Percentiles rank a stretch among this genome's conserved stretches.
Conservation (phyloP, 2,329 filamentous ascomycete species). For the Conoideocrella luteorostrata region DNA sequence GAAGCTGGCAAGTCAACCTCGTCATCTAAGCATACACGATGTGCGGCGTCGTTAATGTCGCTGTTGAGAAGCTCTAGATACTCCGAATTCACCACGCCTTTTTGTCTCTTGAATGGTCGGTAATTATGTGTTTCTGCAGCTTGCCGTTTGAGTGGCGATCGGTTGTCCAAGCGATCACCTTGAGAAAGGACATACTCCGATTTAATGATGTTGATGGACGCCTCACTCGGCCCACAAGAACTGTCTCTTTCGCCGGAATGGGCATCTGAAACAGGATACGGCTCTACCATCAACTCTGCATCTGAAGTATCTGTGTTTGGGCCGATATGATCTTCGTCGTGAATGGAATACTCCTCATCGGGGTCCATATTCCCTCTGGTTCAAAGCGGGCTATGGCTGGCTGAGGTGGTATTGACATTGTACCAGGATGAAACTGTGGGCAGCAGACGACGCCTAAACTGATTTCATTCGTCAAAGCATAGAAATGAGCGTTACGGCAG, state of each 20-base stretch:
- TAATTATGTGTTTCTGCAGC: conserved; percentile 16
- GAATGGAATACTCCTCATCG: conserved; percentile 15
- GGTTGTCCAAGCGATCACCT: conserved; percentile 7
- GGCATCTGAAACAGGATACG: background rate
- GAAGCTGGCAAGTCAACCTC: conserved; percentile 26
- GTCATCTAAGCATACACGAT: conserved; percentile 25
- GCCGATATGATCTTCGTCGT: conserved; percentile 7
- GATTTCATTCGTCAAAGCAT: background rate
- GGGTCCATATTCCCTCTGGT: conserved; percentile 23
- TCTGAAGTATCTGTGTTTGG: background rate
- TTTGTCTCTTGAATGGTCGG: conserved; percentile 39
- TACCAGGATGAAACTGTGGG: conserved; percentile 13
- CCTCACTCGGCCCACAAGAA: conserved; percentile 7
- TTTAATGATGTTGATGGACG: background rate
- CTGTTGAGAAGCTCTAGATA: conserved; percentile 50
- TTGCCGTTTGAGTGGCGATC: conserved; percentile 23
- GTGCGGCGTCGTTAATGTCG: conserved; percentile 48
- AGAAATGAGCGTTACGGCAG: no score
- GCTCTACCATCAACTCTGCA: background rate
- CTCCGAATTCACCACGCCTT: conserved; percentile 33
- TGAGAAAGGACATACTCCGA: background rate
- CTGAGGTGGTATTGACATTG: conserved; percentile 21
- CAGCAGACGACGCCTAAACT: background rate
- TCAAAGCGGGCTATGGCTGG: conserved; percentile 12
- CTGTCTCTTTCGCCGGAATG: background rate